Percentiles rank a stretch among this genome's conserved stretches.
phyloP scores from a whole-genome alignment of 139 green algal genomes.

The Picochlorum sp. region DNA sequence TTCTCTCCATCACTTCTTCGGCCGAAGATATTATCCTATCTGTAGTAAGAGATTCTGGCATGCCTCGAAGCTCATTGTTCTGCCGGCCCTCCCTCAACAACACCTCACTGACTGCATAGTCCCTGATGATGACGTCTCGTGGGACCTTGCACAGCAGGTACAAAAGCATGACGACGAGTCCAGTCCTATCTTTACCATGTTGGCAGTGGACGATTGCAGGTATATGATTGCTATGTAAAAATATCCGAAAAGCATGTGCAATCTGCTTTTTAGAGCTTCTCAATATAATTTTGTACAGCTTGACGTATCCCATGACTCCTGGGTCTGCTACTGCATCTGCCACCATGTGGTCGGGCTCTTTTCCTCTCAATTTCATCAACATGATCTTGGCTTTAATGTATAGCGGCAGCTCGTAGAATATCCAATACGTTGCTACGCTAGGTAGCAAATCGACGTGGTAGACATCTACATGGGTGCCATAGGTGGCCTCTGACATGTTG shows the following conservation, averaged over 20 bases:
- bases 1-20: constrained; percentile 23
- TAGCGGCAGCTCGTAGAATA: constrained; percentile 13
- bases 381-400: constrained; percentile 10
- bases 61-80: constrained; percentile 9
- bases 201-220: constrained; percentile 35
- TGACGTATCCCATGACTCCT: constrained; percentile 29
- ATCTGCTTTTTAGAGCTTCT: constrained; percentile 11
- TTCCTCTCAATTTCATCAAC: neutral
- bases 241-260: constrained; percentile 23
- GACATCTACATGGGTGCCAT: constrained; percentile 4
- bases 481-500: neutral
- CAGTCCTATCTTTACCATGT: constrained; percentile 44
- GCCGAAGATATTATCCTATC: constrained; percentile 32
- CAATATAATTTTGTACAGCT: constrained; percentile 19
- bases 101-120: constrained; percentile 31
- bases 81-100: constrained; percentile 21
- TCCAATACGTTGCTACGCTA: constrained; percentile 2
- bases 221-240: constrained; percentile 2
- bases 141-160: constrained; percentile 29
- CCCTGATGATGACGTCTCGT: constrained; percentile 16
- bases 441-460: constrained; percentile 28
- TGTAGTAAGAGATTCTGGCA: constrained; percentile 24
- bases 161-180: constrained; percentile 36
- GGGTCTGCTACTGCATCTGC: constrained; percentile 34
- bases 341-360: constrained; percentile 15